Evolutionary conservation across 78 protist species (phyloP).

Genomic region (Dictyostelium intermedium): DNA sequence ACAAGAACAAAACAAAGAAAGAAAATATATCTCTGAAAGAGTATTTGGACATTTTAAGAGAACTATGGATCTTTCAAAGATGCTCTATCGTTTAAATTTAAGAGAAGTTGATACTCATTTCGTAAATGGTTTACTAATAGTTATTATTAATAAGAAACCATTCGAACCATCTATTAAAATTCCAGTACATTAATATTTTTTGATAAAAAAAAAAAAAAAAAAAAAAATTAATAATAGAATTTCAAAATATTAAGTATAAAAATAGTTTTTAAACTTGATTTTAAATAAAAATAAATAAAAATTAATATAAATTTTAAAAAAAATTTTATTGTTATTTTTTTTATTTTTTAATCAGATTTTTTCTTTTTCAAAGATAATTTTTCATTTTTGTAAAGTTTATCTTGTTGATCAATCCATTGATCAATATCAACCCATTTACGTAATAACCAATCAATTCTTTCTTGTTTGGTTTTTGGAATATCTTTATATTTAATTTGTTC

Average conservation of each 20-base stretch:
- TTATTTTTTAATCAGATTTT: background rate
- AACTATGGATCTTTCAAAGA: background rate
- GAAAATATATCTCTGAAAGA: background rate
- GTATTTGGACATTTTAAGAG: background rate
- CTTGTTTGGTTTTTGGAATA: slow-evolving; percentile 64
- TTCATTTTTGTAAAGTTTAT: background rate
- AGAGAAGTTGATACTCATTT: background rate
- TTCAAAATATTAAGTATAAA: background rate
- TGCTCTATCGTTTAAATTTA: background rate
- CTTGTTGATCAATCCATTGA: slow-evolving; percentile 48
- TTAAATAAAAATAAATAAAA: too few relatives aligned
- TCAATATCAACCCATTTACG: slow-evolving; percentile 50
- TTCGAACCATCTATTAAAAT: background rate
- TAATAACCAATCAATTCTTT: slow-evolving; percentile 46
- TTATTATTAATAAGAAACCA: background rate
- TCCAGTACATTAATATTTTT: background rate
- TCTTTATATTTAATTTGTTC: slow-evolving; percentile 45
- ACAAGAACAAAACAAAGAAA: background rate
- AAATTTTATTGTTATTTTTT: background rate
- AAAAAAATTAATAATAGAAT: background rate
- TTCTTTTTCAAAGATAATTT: background rate
- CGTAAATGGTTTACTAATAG: background rate
- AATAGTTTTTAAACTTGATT: background rate
- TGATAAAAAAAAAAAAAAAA: too few relatives aligned
- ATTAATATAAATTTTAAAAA: background rate